Evolutionary conservation across 768 basidiomycete species (phyloP).

Genomic region (Strobilomyces confusus): DNA sequence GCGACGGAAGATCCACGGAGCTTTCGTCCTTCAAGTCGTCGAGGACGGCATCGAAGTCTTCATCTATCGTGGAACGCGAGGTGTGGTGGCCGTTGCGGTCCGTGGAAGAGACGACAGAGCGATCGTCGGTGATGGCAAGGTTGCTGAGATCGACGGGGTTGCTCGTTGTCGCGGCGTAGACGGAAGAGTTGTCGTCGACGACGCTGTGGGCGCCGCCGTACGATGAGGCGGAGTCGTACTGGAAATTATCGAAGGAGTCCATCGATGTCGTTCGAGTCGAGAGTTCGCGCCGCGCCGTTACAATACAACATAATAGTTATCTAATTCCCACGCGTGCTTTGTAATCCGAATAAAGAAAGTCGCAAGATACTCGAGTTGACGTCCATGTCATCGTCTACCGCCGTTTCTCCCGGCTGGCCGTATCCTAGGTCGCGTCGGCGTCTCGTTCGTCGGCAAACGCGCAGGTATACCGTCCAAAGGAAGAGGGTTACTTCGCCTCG

Average conservation of each 20-base stretch:
- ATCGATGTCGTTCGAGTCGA: slow-evolving; percentile 37
- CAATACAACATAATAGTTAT: slow-evolving; percentile 15
- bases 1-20: slow-evolving; percentile 76
- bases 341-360: slow-evolving; percentile 5
- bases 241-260: slow-evolving; percentile 85
- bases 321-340: slow-evolving; percentile 25
- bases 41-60: slow-evolving; percentile 86
- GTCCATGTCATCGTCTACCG: slow-evolving; percentile 43
- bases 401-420: slow-evolving; percentile 35
- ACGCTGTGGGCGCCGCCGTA: slow-evolving; percentile 67
- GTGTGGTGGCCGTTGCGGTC: slow-evolving; percentile 37
- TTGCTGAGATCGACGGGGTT: slow-evolving; percentile 58
- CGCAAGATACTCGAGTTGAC: no score
- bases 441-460: slow-evolving; percentile 44
- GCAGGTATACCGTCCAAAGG: slow-evolving; percentile 33
- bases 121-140: slow-evolving; percentile 66
- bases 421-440: slow-evolving; percentile 59
- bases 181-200: slow-evolving; percentile 76
- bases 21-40: slow-evolving; percentile 86
- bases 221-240: slow-evolving; percentile 78
- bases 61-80: slow-evolving; percentile 48
- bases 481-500: slow-evolving; percentile 24
- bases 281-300: neutral
- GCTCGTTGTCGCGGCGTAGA: slow-evolving; percentile 71
- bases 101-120: slow-evolving; percentile 39